Base-by-base conservation (phyloP, 805 yeast genomes). In the Candida xiaguanensis region DNA sequence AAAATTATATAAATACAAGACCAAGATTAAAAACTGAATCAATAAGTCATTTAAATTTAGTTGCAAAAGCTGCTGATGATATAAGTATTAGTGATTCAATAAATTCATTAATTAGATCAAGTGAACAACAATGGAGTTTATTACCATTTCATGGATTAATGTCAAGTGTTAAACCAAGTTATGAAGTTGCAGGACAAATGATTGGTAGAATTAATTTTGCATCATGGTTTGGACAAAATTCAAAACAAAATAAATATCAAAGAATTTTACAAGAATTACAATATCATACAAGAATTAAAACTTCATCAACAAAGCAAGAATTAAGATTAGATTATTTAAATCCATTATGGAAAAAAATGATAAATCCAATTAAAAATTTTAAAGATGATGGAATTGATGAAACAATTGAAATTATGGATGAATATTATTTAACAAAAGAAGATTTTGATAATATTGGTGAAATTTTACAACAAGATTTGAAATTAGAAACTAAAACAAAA, bases 51-150 rank as follows among this genome's bases (percentile, higher is more conserved):
- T 61, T 91, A 42, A 70, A 75, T 46, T 65, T 80, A 13, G 80
- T 83, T 1, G 83, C 87, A 1, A 64, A 70, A 20, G 98, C 99
- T 0, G 87, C 98, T 0, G 88, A 88, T 49, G 77, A 86, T 35
- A 86, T 93, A 33, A 84, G 95, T n/a, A 74, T 75, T 40, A 84
- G 89, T 11, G 98, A 93, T 59, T 58, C 83, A 17, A 83, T 90
- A 18, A 96, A 88, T 54, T 69, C 79, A 19, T 72, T 78, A 56
- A 91, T 93, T 42, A 85, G 95, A 55, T 84, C 95, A 31, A 77
- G 91, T 29, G 96, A 90, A 49, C 98, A 91, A 59, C 86, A 85
- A 50, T 90, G 98, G 98, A 79, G 93, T 44, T 70, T 91, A 43
- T 74, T 93, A 70, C 99, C 98, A 5, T 73, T 88, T 52, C 96